These are phyloP conservation scores for Penicillium polonicum DNA, from an alignment of 2,329 filamentous ascomycete species.

Conservation along the genomic window DNA sequence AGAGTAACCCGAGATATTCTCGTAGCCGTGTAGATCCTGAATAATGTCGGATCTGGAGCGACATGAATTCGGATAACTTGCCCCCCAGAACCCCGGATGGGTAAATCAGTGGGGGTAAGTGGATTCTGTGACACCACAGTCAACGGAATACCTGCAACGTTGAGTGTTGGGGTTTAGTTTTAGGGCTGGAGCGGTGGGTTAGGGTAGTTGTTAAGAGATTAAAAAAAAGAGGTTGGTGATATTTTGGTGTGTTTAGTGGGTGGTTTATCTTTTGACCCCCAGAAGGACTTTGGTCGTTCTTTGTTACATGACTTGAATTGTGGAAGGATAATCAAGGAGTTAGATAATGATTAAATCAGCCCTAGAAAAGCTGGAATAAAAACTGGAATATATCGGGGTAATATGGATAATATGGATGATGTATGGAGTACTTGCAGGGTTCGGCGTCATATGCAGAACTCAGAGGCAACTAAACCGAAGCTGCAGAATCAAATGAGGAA, in stretches of 20 bases:
- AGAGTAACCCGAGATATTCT: slow-evolving; percentile 5
- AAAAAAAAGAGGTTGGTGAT: background rate
- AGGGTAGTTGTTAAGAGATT: background rate
- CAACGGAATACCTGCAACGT: slow-evolving; percentile 3
- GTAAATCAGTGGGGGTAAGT: slow-evolving; percentile 10
- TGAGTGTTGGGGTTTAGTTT: background rate
- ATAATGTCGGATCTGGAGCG: background rate
- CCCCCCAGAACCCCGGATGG: background rate
- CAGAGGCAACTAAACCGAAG: slow-evolving; percentile 6
- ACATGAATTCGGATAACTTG: slow-evolving; percentile 9
- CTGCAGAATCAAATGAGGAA: slow-evolving; percentile 2
- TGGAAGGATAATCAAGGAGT: background rate
- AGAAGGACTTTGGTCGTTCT: background rate
- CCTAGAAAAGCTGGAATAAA: background rate
- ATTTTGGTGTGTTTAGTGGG: background rate
- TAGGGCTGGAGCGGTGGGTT: background rate
- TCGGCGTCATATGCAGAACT: background rate
- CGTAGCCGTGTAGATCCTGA: background rate
- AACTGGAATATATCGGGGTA: no score
- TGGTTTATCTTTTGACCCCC: background rate
- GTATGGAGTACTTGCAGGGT: background rate
- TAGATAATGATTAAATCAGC: background rate
- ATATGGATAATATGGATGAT: background rate
- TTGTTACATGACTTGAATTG: no score
- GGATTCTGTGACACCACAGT: slow-evolving; percentile 5